Evolutionary conservation across 2,329 filamentous ascomycete genomes (phyloP).

Genomic region (Ascosphaera apis): DNA sequence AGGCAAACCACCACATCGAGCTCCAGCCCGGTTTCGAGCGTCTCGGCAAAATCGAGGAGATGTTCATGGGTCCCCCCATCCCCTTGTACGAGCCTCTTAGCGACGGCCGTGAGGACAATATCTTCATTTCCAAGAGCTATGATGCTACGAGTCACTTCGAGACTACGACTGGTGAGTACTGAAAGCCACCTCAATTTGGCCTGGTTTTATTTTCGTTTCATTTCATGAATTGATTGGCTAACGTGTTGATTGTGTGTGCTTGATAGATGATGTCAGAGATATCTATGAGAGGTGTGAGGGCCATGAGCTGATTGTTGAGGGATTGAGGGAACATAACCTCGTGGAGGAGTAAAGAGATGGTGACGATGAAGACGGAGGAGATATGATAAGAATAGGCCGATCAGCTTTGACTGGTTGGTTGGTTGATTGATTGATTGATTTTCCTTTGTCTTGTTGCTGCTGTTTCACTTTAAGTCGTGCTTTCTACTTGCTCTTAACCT

Average conservation of each 20-base stretch:
- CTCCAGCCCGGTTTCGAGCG: slow-evolving; percentile 79
- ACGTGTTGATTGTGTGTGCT: slow-evolving; percentile 1
- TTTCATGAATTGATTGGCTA: slow-evolving; percentile 1
- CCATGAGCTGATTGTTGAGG: slow-evolving; percentile 66
- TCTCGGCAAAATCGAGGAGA: slow-evolving; percentile 83
- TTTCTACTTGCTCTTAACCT: too few species aligned
- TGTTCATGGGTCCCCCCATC: slow-evolving; percentile 84
- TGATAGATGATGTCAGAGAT: slow-evolving; percentile 71
- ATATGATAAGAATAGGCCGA: neutral
- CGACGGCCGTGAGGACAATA: slow-evolving; percentile 62
- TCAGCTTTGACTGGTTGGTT: slow-evolving; percentile 15
- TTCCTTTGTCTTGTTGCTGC: neutral
- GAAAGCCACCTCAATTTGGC: neutral
- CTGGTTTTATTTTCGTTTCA: neutral
- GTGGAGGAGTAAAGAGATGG: slow-evolving; percentile 38
- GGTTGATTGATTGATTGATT: slow-evolving; percentile 1
- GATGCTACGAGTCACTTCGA: slow-evolving; percentile 97
- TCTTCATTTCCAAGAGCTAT: slow-evolving; percentile 98
- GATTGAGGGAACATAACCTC: slow-evolving; percentile 50
- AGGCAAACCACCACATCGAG: slow-evolving; percentile 87
- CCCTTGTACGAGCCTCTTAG: slow-evolving; percentile 82
- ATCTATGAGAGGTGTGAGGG: slow-evolving; percentile 69
- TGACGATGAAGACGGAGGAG: neutral
- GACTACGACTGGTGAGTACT: slow-evolving; percentile 43
- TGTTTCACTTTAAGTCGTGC: too few species aligned